Conservation (phyloP, 768 basidiomycete species). For the Kwoniella bestiolae region DNA sequence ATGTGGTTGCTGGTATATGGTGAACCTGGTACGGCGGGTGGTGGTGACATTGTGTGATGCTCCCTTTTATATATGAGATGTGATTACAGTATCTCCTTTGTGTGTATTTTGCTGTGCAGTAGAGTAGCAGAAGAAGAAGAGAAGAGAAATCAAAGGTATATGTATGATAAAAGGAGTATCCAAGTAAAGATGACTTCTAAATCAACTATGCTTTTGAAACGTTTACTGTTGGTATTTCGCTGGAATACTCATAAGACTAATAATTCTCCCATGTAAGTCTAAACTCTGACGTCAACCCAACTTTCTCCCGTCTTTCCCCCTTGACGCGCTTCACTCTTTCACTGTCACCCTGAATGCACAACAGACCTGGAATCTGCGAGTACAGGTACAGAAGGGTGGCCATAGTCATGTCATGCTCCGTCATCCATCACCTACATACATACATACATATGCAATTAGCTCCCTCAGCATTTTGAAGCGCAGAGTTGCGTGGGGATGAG, state of each 20-base stretch:
- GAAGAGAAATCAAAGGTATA: background rate
- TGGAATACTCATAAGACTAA: background rate
- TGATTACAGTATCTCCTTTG: background rate
- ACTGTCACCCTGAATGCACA: background rate
- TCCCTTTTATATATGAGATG: background rate
- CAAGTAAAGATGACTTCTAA: too few species aligned
- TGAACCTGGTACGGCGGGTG: conserved; percentile 24
- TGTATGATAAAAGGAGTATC: too few species aligned
- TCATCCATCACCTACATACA: background rate
- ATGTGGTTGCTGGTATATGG: conserved; percentile 23
- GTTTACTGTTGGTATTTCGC: too few species aligned
- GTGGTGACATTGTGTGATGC: conserved; percentile 17
- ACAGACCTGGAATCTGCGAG: background rate
- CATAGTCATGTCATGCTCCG: background rate
- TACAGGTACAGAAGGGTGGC: too few species aligned
- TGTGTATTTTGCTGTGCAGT: background rate
- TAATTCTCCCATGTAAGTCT: too few species aligned
- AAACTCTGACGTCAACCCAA: conserved; percentile 1
- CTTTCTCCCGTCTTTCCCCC: background rate
- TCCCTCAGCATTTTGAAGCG: too few species aligned
- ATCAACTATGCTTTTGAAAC: background rate
- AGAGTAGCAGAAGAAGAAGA: background rate
- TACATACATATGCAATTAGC: background rate
- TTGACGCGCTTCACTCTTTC: background rate
- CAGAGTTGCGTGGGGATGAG: background rate